Conservation (phyloP, 768 basidiomycete genomes). For the Crepidotus variabilis region DNA sequence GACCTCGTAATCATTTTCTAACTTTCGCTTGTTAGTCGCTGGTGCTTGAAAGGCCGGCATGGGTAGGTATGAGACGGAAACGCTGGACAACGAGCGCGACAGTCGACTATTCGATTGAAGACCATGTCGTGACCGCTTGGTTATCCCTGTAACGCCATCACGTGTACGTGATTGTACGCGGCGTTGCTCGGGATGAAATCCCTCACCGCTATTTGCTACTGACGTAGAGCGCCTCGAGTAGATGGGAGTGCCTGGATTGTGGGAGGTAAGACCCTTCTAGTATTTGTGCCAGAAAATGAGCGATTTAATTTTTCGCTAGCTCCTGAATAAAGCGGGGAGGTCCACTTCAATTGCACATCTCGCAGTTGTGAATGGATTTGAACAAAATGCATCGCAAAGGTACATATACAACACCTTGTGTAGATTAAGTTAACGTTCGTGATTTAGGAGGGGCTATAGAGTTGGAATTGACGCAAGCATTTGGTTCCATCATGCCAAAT, state of each 20-base stretch:
- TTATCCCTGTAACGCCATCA: conserved; percentile 1
- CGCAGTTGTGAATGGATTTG: conserved; percentile 22
- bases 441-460: conserved; percentile 43
- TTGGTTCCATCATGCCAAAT: conserved; percentile 60
- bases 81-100: not conserved
- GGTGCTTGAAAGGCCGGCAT: conserved; percentile 28
- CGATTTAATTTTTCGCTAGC: too few relatives aligned
- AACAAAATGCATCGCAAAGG: conserved; percentile 49
- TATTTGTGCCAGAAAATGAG: too few relatives aligned
- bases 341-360: conserved; percentile 20
- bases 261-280: conserved; percentile 26
- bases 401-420: conserved; percentile 31
- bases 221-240: not conserved
- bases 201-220: not conserved
- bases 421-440: conserved; percentile 35
- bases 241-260: conserved; percentile 28
- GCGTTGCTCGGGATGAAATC: not conserved
- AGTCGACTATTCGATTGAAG: too few relatives aligned
- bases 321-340: conserved; percentile 19
- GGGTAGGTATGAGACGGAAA: not conserved
- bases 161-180: not conserved
- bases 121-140: not conserved
- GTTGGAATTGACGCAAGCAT: conserved; percentile 71
- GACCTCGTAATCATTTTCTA: conserved; percentile 22
- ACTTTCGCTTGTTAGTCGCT: conserved; percentile 30